phyloP scores from a whole-genome alignment of 106 monocot genomes.

The Xerophyta viscosa region DNA sequence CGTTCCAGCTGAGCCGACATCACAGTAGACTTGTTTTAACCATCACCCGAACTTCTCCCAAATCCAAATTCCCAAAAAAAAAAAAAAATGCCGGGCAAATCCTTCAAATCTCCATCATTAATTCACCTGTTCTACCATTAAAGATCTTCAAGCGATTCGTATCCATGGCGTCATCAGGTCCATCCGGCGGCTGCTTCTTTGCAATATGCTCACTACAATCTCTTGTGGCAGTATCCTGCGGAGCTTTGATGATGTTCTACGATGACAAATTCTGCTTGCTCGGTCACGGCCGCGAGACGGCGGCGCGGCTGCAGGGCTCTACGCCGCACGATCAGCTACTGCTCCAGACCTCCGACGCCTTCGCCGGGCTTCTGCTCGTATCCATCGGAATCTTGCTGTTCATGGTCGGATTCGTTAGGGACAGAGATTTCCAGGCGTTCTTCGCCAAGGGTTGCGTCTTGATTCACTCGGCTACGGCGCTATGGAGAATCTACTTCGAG shows the following conservation, averaged over 20 bases:
- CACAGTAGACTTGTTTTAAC: no score
- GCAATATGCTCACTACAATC: slow-evolving; percentile 75
- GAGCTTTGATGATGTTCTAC: slow-evolving; percentile 88
- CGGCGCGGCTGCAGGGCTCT: slow-evolving; percentile 61
- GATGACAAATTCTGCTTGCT: slow-evolving; percentile 52
- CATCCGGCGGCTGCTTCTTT: slow-evolving; percentile 45
- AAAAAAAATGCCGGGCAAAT: no score
- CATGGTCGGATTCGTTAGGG: slow-evolving; percentile 88
- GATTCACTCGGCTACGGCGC: slow-evolving; percentile 60
- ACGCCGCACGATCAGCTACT: slow-evolving; percentile 88
- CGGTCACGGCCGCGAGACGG: slow-evolving; percentile 70
- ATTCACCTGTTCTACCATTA: no score
- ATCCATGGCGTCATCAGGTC: no score
- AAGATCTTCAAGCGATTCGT: no score
- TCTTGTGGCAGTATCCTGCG: slow-evolving; percentile 51
- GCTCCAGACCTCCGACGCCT: slow-evolving; percentile 80
- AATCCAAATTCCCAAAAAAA: no score
- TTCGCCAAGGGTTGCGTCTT: slow-evolving; percentile 86
- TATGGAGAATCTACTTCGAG: slow-evolving; percentile 82
- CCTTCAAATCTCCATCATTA: no score
- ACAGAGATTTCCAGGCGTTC: slow-evolving; percentile 78
- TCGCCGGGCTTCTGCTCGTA: slow-evolving; percentile 81
- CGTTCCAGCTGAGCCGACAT: no score
- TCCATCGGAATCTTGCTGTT: slow-evolving; percentile 75
- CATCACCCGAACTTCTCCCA: no score